Evolutionary conservation across 139 green algal genomes (phyloP), one percentile per base, ranked within the genome.

Genomic region (Penium margaritaceum): DNA sequence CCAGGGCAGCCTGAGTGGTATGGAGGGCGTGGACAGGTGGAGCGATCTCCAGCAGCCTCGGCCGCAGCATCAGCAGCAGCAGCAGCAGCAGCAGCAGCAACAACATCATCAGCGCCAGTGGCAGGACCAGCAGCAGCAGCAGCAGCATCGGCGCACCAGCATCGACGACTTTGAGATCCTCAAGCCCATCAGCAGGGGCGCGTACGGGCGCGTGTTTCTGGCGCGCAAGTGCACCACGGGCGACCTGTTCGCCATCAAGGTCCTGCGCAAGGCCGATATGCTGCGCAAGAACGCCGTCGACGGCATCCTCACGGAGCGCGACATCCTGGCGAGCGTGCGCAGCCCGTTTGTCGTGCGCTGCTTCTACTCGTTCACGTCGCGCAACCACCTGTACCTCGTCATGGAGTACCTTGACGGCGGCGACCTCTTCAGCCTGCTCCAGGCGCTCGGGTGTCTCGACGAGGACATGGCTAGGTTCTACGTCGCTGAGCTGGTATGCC

Each of bases 321-420:
- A 96, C 86, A 94, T 95, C 63, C 76, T 96, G 39, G 86, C 89
- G 19, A 86, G 34, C 14, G 51, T 70, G 17, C 38, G 61, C 35
- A 85, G 76, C 66, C 75, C 70, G 0, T 80, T 92, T 36, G 71
- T 80, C n/a, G 74, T 95, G 30, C 85, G 88, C 64, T 95, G 93
- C 74, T 95, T 89, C 77, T 96, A 95, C 85, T 87, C 76, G n/a
- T 97, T 97, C 85, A 94, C 90, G 36, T 88, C 70, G 9, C 75
- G 77, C 24, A 83, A 92, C 58, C 94, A 96, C 83, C 77, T 97
- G 63, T 97, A 96, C 84, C 89, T 98, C 37, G 93, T 98, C 21
- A 98, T 97, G 91, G 93, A 98, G 84, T 97, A 96, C 78, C 70
- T 90, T 9, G 87, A 86, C 54, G 92, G 92, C 0, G 91, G 91